Conservation (phyloP, 2,329 filamentous ascomycete species). For the Metarhizium robertsii region DNA sequence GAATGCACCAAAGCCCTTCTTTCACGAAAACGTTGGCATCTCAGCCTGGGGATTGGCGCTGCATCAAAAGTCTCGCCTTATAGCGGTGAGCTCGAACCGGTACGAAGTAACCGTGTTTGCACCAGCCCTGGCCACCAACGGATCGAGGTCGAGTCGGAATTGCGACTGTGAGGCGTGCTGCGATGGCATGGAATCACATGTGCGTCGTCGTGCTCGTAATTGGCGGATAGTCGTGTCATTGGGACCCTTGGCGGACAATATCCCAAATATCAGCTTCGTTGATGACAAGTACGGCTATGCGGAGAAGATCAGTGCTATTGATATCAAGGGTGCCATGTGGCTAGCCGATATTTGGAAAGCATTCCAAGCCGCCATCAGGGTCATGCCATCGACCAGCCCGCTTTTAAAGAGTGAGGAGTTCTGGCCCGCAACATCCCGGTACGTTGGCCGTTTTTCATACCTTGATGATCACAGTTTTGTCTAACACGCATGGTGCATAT, state of each 20-base stretch:
- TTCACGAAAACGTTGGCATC: slow-evolving; percentile 63
- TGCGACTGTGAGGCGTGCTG: slow-evolving; percentile 7
- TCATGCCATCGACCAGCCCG: slow-evolving; percentile 10
- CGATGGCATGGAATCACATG: slow-evolving; percentile 17
- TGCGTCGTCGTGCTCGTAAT: slow-evolving; percentile 32
- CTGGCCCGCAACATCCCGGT: slow-evolving; percentile 18
- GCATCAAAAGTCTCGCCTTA: slow-evolving; percentile 69
- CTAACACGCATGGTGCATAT: background rate
- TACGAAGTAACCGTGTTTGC: slow-evolving; percentile 44
- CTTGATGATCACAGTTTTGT: background rate
- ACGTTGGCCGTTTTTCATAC: slow-evolving; percentile 3
- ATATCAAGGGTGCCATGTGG: slow-evolving; percentile 40
- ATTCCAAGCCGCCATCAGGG: slow-evolving; percentile 15
- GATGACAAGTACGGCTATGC: slow-evolving; percentile 37
- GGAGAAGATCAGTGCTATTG: slow-evolving; percentile 39
- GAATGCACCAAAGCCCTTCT: slow-evolving; percentile 40
- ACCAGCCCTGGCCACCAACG: slow-evolving; percentile 24
- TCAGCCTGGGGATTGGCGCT: slow-evolving; percentile 88
- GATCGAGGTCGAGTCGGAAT: background rate
- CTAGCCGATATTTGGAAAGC: slow-evolving; percentile 43
- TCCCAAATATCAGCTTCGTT: slow-evolving; percentile 44
- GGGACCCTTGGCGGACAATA: slow-evolving; percentile 30
- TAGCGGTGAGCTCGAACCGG: slow-evolving; percentile 78
- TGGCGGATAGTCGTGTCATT: slow-evolving; percentile 42
- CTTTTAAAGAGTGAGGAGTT: slow-evolving; percentile 20